These are phyloP conservation scores for Panus rudis DNA, from an alignment of 768 basidiomycete species.

Conservation along the genomic window DNA sequence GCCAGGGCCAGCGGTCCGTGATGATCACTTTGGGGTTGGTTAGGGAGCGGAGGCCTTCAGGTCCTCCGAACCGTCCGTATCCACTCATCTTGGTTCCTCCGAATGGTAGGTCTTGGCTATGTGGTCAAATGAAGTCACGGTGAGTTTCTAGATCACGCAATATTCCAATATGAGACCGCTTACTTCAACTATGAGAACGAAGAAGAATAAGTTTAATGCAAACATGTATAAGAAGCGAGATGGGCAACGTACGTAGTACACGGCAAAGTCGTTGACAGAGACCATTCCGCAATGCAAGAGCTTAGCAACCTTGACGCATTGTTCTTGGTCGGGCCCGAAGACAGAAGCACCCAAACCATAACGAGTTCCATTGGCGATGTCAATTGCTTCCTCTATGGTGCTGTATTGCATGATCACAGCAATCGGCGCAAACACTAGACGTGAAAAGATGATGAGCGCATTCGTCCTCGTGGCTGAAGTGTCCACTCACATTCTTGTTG, in stretches of 20 bases:
- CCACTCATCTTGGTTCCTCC: slow-evolving; percentile 90
- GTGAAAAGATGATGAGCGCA: neutral
- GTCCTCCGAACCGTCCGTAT: slow-evolving; percentile 92
- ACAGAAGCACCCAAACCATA: slow-evolving; percentile 94
- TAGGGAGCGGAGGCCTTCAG: slow-evolving; percentile 84
- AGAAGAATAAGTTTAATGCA: slow-evolving; percentile 14
- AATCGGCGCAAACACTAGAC: slow-evolving; percentile 85
- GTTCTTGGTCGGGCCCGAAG: slow-evolving; percentile 78
- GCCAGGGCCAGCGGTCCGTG: slow-evolving; percentile 76
- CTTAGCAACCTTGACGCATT: slow-evolving; percentile 76
- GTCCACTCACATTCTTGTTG: slow-evolving; percentile 62
- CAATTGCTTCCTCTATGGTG: slow-evolving; percentile 75
- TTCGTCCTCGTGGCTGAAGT: neutral
- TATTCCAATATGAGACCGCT: slow-evolving; percentile 24
- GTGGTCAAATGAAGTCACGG: slow-evolving; percentile 21
- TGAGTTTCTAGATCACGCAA: slow-evolving; percentile 3
- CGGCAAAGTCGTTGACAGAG: slow-evolving; percentile 89
- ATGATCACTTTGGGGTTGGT: slow-evolving; percentile 87
- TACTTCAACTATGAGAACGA: slow-evolving; percentile 58
- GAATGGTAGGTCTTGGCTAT: slow-evolving; percentile 88
- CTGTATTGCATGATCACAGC: slow-evolving; percentile 84
- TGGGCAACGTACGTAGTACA: slow-evolving; percentile 61
- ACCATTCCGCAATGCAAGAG: slow-evolving; percentile 94
- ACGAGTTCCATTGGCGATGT: slow-evolving; percentile 79
- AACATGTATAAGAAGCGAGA: slow-evolving; percentile 2